phyloP scores from a whole-genome alignment of 2,329 filamentous ascomycete genomes.

The Xylariaceae sp. region DNA sequence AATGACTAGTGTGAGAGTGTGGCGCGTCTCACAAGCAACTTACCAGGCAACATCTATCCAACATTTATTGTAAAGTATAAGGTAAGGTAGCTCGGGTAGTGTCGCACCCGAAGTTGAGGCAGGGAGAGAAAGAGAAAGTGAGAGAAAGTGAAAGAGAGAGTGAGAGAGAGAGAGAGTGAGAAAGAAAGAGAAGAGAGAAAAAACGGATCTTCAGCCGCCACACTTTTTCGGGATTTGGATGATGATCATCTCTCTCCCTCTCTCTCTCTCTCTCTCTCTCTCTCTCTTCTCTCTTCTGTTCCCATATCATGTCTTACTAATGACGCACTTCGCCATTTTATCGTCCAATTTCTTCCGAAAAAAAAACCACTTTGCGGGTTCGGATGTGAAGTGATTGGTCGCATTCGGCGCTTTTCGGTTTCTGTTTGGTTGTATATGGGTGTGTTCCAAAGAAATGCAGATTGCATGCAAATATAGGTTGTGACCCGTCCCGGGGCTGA shows the following conservation, averaged over 20 bases:
- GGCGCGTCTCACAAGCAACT: too few relatives aligned
- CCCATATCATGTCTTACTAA: slow-evolving; percentile 7
- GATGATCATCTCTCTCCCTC: not conserved
- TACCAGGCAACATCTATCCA: too few relatives aligned
- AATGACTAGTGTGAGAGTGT: too few relatives aligned
- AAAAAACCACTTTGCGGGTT: too few relatives aligned
- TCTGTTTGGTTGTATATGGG: not conserved
- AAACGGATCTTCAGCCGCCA: not conserved
- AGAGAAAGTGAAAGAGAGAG: too few relatives aligned
- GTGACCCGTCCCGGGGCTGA: not conserved
- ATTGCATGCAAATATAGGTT: not conserved
- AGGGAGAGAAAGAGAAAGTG: not conserved
- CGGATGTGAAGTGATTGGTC: not conserved
- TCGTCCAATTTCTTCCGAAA: not conserved
- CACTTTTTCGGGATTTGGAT: slow-evolving; percentile 4
- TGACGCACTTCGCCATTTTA: slow-evolving; percentile 1
- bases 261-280: too few relatives aligned
- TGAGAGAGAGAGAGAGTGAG: too few relatives aligned
- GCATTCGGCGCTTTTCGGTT: not conserved
- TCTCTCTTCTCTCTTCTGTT: too few relatives aligned
- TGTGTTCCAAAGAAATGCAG: too few relatives aligned
- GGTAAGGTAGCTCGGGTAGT: not conserved
- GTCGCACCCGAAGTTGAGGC: not conserved
- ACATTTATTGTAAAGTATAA: too few relatives aligned
- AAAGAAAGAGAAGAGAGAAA: too few relatives aligned